phyloP scores from a whole-genome alignment of 2,329 filamentous ascomycete genomes.

The Tolypocladium inflatum region DNA sequence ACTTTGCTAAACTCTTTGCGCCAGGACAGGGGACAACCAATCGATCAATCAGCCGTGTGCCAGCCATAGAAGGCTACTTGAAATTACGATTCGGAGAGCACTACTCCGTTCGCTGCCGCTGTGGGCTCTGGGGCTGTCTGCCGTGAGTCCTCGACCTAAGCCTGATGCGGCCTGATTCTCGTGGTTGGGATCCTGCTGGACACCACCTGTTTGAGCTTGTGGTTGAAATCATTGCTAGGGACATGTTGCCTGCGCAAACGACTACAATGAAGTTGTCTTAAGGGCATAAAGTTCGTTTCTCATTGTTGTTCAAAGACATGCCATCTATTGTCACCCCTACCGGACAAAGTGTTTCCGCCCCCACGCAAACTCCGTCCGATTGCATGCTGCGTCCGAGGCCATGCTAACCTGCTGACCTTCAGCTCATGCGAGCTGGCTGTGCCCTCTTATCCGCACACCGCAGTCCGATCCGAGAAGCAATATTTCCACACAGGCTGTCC shows the following conservation, averaged over 20 bases:
- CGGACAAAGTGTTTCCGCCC: background rate
- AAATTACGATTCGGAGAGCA: background rate
- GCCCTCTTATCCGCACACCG: background rate
- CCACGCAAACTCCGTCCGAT: background rate
- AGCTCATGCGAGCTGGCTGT: constrained; percentile 1
- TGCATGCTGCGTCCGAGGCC: background rate
- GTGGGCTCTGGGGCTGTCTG: background rate
- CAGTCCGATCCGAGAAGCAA: background rate
- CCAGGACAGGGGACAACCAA: background rate
- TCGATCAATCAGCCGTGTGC: background rate
- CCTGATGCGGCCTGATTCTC: background rate
- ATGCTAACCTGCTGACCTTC: background rate
- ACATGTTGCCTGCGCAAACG: background rate
- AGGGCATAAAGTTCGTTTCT: background rate
- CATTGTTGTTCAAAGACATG: background rate
- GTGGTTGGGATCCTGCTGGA: background rate
- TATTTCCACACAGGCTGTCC: background rate
- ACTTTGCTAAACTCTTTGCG: background rate
- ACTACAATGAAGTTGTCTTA: background rate
- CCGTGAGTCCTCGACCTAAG: background rate
- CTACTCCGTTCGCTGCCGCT: background rate
- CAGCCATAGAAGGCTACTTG: background rate
- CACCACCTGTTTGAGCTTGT: background rate
- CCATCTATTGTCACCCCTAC: background rate
- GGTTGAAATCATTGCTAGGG: background rate